These are phyloP conservation scores for Cutaneotrichosporon sp. DNA, from an alignment of 1,284 basidiomycete species.

Conservation along the genomic window DNA sequence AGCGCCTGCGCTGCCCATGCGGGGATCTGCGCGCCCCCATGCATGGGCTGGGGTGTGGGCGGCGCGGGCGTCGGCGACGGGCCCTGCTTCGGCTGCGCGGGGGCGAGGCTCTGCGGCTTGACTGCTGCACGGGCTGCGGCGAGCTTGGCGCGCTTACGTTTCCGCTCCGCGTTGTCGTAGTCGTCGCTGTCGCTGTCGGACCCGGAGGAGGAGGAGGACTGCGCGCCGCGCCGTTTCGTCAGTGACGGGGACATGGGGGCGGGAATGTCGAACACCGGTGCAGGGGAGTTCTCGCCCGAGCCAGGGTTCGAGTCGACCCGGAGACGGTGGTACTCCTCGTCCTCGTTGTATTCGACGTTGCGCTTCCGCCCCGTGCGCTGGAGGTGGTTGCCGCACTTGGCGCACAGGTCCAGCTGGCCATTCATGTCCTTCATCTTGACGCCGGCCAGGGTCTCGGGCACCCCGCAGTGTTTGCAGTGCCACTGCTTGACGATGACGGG, in stretches of 20 bases:
- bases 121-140: neutral
- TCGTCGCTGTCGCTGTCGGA: constrained; percentile 20
- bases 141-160: constrained; percentile 9
- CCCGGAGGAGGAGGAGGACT: constrained; percentile 23
- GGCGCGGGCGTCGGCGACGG: constrained; percentile 4
- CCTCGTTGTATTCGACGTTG: constrained; percentile 37
- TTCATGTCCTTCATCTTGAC: constrained; percentile 76
- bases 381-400: constrained; percentile 65
- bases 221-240: constrained; percentile 12
- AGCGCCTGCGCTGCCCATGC: constrained; percentile 65
- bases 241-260: too few species aligned
- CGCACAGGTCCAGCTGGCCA: constrained; percentile 83
- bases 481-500: constrained; percentile 49
- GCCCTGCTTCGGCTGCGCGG: neutral
- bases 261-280: constrained; percentile 13
- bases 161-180: constrained; percentile 16
- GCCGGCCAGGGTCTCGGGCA: constrained; percentile 75
- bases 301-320: constrained; percentile 29
- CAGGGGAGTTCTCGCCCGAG: constrained; percentile 3
- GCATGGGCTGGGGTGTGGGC: constrained; percentile 5
- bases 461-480: constrained; percentile 89
- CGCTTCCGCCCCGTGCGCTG: constrained; percentile 21
- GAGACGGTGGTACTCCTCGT: constrained; percentile 62
- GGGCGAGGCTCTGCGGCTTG: too few species aligned
- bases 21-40: constrained; percentile 51